phyloP scores from a whole-genome alignment of 2,329 filamentous ascomycete genomes.

The Fusarium cyanostomum region DNA sequence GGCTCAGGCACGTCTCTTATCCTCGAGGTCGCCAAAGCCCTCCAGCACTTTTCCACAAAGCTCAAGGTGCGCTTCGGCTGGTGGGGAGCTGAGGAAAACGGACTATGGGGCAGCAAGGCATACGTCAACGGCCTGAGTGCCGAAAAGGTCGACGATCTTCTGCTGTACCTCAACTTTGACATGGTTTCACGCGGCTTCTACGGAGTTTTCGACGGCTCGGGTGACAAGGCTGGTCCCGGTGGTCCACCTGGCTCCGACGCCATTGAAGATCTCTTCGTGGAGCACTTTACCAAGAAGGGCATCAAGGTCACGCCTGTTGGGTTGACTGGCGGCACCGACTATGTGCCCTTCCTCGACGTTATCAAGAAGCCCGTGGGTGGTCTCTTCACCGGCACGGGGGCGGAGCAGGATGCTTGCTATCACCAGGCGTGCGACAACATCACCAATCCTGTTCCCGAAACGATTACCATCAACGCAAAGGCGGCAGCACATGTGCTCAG shows the following conservation, averaged over 20 bases:
- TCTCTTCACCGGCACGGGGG: conserved; percentile 62
- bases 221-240: conserved; percentile 49
- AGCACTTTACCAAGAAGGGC: conserved; percentile 46
- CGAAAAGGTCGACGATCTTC: conserved; percentile 47
- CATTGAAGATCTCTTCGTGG: conserved; percentile 47
- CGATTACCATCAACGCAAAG: conserved; percentile 43
- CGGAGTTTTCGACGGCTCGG: conserved; percentile 49
- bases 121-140: conserved; percentile 51
- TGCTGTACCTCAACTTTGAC: conserved; percentile 54
- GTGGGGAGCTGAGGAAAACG: conserved; percentile 58
- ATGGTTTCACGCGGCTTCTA: conserved; percentile 51
- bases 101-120: conserved; percentile 48
- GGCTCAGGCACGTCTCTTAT: conserved; percentile 54
- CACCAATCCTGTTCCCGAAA: conserved; percentile 50
- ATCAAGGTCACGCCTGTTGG: conserved; percentile 43
- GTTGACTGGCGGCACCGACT: conserved; percentile 64
- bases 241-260: conserved; percentile 47
- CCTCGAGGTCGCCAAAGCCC: conserved; percentile 53
- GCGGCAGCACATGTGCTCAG: conserved; percentile 59
- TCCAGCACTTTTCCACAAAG: conserved; percentile 49
- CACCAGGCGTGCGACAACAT: conserved; percentile 52
- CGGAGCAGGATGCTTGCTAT: conserved; percentile 43
- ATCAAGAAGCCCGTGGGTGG: conserved; percentile 63
- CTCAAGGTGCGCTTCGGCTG: conserved; percentile 54
- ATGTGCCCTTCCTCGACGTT: conserved; percentile 66